Percentiles rank a stretch among this genome's conserved stretches.
Conservation (phyloP, 2,329 filamentous ascomycete species). For the Setomelanomma holmii region DNA sequence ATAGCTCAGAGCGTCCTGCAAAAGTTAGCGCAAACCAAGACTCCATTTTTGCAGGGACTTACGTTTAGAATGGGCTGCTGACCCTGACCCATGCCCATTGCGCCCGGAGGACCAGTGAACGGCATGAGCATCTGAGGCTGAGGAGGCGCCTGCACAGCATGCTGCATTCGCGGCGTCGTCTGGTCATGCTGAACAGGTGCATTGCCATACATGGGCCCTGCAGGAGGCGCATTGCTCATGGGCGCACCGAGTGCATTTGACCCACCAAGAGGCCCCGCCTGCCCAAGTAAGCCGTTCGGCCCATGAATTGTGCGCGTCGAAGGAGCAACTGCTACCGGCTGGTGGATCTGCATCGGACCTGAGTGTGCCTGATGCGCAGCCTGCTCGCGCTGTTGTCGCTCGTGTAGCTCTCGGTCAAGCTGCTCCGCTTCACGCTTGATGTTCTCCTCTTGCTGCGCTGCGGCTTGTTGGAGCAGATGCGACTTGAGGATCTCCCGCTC, state of each 20-base stretch:
- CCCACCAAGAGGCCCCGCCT: constrained; percentile 60
- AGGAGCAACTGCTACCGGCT: constrained; percentile 81
- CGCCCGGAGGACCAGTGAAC: constrained; percentile 54
- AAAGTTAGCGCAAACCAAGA: constrained; percentile 9
- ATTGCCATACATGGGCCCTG: constrained; percentile 73
- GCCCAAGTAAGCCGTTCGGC: constrained; percentile 80
- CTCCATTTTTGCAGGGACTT: not conserved
- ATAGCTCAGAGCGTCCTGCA: constrained; percentile 84
- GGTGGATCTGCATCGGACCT: constrained; percentile 88
- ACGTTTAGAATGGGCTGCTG: constrained; percentile 82
- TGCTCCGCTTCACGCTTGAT: constrained; percentile 54
- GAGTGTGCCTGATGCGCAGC: constrained; percentile 85
- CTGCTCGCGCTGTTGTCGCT: constrained; percentile 68
- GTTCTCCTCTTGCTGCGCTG: constrained; percentile 62
- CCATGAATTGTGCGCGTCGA: constrained; percentile 84
- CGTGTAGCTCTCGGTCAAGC: constrained; percentile 63
- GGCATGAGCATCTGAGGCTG: constrained; percentile 61
- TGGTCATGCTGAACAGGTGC: constrained; percentile 68
- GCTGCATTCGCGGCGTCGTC: constrained; percentile 66
- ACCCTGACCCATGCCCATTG: constrained; percentile 72
- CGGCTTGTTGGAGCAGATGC: constrained; percentile 45
- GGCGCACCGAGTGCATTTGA: constrained; percentile 58
- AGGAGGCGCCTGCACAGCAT: constrained; percentile 62
- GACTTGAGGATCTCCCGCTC: constrained; percentile 64
- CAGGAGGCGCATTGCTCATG: constrained; percentile 66